Percentiles rank a stretch among this genome's conserved stretches.
Evolutionary conservation across 495 filamentous ascomycete genomes (phyloP).

Genomic region (Letharia lupina): DNA sequence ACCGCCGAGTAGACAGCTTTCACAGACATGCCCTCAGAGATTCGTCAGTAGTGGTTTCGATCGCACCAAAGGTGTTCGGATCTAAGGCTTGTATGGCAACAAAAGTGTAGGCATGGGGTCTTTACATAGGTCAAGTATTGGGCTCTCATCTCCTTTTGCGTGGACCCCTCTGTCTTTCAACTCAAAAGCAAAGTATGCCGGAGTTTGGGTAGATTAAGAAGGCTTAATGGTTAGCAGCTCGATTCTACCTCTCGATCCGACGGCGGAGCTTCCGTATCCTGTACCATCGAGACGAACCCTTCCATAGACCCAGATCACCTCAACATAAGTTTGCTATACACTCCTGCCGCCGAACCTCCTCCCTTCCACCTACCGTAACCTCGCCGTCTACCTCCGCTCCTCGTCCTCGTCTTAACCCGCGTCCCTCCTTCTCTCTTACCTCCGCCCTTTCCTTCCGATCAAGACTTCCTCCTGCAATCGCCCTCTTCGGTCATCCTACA

Average conservation of each 20-base stretch:
- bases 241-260: slow-evolving; percentile 14
- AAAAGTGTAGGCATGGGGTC: background rate
- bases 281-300: slow-evolving; percentile 19
- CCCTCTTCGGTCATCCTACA: background rate
- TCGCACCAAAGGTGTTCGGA: background rate
- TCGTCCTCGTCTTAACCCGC: slow-evolving; percentile 2
- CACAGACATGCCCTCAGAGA: background rate
- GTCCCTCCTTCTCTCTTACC: slow-evolving; percentile 6
- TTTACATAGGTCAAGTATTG: slow-evolving; percentile 12
- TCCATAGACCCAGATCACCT: slow-evolving; percentile 16
- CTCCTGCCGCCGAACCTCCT: slow-evolving; percentile 13
- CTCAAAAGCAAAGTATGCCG: slow-evolving; percentile 8
- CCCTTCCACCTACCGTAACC: slow-evolving; percentile 10
- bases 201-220: slow-evolving; percentile 7
- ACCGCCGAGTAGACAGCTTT: slow-evolving; percentile 67
- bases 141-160: slow-evolving; percentile 11
- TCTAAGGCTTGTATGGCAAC: background rate
- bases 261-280: slow-evolving; percentile 17
- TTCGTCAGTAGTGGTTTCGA: background rate
- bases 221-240: slow-evolving; percentile 18
- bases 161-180: slow-evolving; percentile 5
- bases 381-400: slow-evolving; percentile 13
- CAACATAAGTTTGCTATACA: slow-evolving; percentile 11
- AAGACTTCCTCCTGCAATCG: background rate
- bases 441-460: slow-evolving; percentile 15